Conservation (phyloP, 2,329 filamentous ascomycete genomes). For the Nakataea oryzae region DNA sequence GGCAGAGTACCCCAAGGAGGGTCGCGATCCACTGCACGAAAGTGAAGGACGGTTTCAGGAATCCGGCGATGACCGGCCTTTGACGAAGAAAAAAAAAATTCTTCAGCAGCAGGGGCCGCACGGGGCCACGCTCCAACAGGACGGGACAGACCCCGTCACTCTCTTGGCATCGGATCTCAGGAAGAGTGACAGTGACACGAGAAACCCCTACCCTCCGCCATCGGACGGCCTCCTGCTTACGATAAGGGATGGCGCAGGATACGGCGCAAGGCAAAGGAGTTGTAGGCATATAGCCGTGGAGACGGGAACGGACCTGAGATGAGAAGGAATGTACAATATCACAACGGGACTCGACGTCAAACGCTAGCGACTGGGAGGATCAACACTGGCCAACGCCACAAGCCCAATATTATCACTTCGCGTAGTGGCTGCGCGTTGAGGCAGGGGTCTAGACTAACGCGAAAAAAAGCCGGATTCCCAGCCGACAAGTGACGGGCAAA, state of each 20-base stretch:
- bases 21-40: not conserved
- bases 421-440: not conserved
- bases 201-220: not conserved
- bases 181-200: not conserved
- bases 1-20: not conserved
- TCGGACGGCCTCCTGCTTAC: not conserved
- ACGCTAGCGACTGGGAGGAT: not conserved
- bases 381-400: not conserved
- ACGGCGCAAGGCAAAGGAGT: not conserved
- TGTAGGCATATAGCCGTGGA: not conserved
- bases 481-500: not conserved
- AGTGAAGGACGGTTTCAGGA: not conserved
- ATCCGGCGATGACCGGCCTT: not conserved
- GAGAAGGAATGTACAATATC: not conserved
- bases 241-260: not conserved
- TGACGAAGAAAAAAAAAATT: not conserved
- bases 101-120: not conserved
- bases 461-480: not conserved
- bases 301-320: not conserved
- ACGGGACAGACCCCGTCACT: not conserved
- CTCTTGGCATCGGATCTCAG: not conserved
- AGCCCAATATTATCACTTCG: not conserved
- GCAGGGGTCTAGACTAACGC: not conserved
- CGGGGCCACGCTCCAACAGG: not conserved
- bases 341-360: not conserved